phyloP scores from a whole-genome alignment of 768 basidiomycete genomes.

The Lactarius quietus region DNA sequence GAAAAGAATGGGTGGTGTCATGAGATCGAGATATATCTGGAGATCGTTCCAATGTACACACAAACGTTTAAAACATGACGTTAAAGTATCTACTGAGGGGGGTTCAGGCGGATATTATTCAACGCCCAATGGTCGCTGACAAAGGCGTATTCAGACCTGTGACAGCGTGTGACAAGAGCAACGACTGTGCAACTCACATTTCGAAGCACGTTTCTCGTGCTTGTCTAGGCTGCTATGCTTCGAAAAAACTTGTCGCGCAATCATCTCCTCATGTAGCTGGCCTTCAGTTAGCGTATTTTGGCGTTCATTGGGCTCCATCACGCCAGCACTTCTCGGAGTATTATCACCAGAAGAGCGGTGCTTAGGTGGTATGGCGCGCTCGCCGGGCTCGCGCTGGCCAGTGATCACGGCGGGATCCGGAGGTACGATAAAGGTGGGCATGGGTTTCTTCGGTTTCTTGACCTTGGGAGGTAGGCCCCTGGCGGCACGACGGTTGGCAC shows the following conservation, averaged over 20 bases:
- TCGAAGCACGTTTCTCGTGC: conserved; percentile 10
- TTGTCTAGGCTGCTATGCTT: conserved; percentile 17
- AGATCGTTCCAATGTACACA: background rate
- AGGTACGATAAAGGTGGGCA: conserved; percentile 24
- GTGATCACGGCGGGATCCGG: conserved; percentile 26
- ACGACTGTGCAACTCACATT: background rate
- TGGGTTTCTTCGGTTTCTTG: conserved; percentile 15
- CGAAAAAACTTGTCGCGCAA: conserved; percentile 18
- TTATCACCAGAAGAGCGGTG: conserved; percentile 6
- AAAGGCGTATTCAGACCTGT: background rate
- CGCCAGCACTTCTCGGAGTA: background rate
- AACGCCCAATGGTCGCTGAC: conserved; percentile 10
- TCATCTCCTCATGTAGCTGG: conserved; percentile 9
- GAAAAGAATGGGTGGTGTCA: background rate
- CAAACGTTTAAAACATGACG: background rate
- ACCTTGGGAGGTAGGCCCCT: conserved; percentile 17
- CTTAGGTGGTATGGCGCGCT: conserved; percentile 16
- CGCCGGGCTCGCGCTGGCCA: conserved; percentile 20
- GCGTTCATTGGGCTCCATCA: conserved; percentile 16
- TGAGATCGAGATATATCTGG: background rate
- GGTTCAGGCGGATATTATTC: background rate
- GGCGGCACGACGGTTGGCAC: conserved; percentile 18
- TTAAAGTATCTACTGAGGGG: background rate
- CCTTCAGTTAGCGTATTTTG: background rate
- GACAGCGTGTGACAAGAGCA: background rate